Evolutionary conservation across 306 rosid species (phyloP).

Genomic region (Astragalus membranaceus): DNA sequence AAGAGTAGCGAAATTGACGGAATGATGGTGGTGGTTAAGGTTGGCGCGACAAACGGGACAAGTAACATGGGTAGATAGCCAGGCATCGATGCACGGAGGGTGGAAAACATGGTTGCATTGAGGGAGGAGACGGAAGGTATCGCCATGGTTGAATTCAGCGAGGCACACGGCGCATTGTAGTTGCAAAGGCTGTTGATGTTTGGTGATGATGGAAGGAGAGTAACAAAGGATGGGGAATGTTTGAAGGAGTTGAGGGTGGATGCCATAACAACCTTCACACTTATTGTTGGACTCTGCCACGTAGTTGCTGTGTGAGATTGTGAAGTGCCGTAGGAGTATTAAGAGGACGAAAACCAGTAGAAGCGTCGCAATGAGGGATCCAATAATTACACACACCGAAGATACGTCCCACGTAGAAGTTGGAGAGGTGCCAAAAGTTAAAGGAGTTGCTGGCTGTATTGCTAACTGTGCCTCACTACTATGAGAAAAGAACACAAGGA

Average conservation of each 20-base stretch:
- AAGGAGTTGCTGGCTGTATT: background rate
- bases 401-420: background rate
- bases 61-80: conserved; percentile 44
- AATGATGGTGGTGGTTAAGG: background rate
- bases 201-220: conserved; percentile 38
- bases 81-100: conserved; percentile 46
- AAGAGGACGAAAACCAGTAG: background rate
- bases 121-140: conserved; percentile 48
- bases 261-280: background rate
- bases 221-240: conserved; percentile 43
- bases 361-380: background rate
- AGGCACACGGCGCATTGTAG: conserved; percentile 60
- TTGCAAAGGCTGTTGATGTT: background rate
- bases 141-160: conserved; percentile 35
- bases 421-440: background rate
- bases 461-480: conserved; percentile 20
- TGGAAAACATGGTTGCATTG: conserved; percentile 58
- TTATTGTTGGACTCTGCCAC: background rate
- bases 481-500: background rate
- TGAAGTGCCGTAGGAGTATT: background rate
- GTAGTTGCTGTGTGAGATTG: background rate
- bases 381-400: conserved; percentile 2
- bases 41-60: conserved; percentile 57
- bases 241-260: conserved; percentile 28
- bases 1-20: background rate